These are phyloP conservation scores for Chrysoporthe cubensis DNA, from an alignment of 2,329 filamentous ascomycete species.

Conservation along the genomic window DNA sequence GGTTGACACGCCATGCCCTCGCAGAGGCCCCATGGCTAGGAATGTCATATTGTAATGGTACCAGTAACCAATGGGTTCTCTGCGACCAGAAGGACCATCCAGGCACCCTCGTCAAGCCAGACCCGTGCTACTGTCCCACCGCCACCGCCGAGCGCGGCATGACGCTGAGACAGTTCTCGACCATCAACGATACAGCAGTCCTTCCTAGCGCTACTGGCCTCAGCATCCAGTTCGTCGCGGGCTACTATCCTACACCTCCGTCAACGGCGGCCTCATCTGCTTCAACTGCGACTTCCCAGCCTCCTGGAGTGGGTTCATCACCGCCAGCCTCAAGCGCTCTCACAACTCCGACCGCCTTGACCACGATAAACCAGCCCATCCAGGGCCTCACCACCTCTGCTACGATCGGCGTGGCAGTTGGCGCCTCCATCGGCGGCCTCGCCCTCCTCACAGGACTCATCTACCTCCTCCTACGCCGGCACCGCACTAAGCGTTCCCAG, in stretches of 20 bases:
- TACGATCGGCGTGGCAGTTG: conserved; percentile 34
- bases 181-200: conserved; percentile 35
- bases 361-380: neutral
- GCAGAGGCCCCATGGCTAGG: conserved; percentile 37
- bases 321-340: neutral
- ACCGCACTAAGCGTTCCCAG: conserved; percentile 8
- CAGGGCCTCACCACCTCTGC: conserved; percentile 32
- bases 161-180: conserved; percentile 32
- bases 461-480: conserved; percentile 31
- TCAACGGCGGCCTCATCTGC: neutral
- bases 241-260: conserved; percentile 24
- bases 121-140: conserved; percentile 38
- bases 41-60: conserved; percentile 41
- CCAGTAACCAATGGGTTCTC: conserved; percentile 38
- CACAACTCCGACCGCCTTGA: conserved; percentile 6
- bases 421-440: conserved; percentile 20
- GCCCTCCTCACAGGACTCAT: conserved; percentile 31
- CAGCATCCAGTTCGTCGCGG: conserved; percentile 33
- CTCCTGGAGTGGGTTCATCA: neutral
- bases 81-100: conserved; percentile 36
- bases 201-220: conserved; percentile 35
- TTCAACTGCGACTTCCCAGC: conserved; percentile 12
- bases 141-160: conserved; percentile 34
- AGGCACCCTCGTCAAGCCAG: conserved; percentile 32
- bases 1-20: neutral